Percentiles rank a stretch among this genome's conserved stretches.
Conservation (phyloP, 495 filamentous ascomycete genomes). For the Penicillium canescens region DNA sequence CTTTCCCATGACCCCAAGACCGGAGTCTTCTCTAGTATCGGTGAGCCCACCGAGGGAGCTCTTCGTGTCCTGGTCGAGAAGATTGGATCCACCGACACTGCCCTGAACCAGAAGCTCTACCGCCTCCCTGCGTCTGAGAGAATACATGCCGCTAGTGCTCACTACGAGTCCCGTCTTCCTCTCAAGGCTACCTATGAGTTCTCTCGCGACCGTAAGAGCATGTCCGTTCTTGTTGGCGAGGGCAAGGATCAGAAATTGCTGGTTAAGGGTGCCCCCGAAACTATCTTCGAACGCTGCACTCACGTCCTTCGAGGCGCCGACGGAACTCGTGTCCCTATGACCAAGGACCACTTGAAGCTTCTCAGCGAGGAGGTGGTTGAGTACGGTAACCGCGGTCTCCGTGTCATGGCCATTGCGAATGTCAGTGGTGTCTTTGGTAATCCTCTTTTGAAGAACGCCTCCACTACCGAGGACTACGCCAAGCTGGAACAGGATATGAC, state of each 20-base stretch:
- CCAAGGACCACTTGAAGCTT: conserved; percentile 62
- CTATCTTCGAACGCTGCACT: conserved; percentile 88
- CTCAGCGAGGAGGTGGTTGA: conserved; percentile 78
- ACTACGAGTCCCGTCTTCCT: conserved; percentile 75
- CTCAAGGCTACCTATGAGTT: conserved; percentile 92
- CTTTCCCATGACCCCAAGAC: conserved; percentile 79
- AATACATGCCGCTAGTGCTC: conserved; percentile 76
- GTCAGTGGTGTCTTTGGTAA: conserved; percentile 71
- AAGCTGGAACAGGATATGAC: conserved; percentile 93
- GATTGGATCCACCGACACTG: conserved; percentile 69
- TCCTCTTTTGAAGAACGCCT: conserved; percentile 69
- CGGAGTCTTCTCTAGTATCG: conserved; percentile 76
- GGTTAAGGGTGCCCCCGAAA: conserved; percentile 96
- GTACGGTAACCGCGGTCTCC: conserved; percentile 88
- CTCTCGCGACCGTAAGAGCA: conserved; percentile 97
- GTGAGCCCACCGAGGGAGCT: conserved; percentile 95
- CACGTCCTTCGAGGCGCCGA: conserved; percentile 71
- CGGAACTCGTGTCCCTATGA: conserved; percentile 71
- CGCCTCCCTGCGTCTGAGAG: conserved; percentile 53
- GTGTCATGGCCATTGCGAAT: conserved; percentile 90
- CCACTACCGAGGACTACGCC: conserved; percentile 78
- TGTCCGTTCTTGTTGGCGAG: conserved; percentile 88
- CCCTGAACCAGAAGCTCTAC: conserved; percentile 55
- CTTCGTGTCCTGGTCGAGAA: conserved; percentile 92
- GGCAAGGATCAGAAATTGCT: conserved; percentile 73